Percentiles rank a stretch among this genome's conserved stretches.
Evolutionary conservation across 2,329 filamentous ascomycete genomes (phyloP).

Genomic region (Diaporthe helianthi): DNA sequence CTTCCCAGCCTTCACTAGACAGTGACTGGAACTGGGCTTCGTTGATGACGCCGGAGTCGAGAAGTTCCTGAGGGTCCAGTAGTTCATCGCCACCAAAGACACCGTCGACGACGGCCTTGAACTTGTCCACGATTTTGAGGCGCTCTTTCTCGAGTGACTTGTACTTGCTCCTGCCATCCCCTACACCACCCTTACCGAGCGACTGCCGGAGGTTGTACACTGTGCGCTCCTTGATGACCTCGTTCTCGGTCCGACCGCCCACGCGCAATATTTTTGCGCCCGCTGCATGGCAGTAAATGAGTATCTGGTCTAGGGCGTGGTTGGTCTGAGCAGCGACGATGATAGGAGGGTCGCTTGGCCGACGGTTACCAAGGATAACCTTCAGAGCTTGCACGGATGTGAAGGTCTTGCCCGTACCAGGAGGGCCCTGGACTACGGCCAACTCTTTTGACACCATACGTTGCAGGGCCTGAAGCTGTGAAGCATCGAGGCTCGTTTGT

Average conservation of each 20-base stretch:
- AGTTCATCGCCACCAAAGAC: slow-evolving; percentile 49
- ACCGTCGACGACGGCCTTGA: slow-evolving; percentile 51
- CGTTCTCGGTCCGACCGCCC: slow-evolving; percentile 73
- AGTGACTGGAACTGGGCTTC: slow-evolving; percentile 69
- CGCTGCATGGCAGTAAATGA: slow-evolving; percentile 63
- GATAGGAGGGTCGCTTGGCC: slow-evolving; percentile 67
- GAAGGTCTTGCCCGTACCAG: slow-evolving; percentile 78
- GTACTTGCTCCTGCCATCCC: slow-evolving; percentile 38
- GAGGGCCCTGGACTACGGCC: slow-evolving; percentile 84
- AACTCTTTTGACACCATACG: slow-evolving; percentile 75
- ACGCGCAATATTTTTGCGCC: slow-evolving; percentile 64
- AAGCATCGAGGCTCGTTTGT: slow-evolving; percentile 65
- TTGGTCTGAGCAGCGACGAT: slow-evolving; percentile 89
- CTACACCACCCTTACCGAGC: slow-evolving; percentile 34
- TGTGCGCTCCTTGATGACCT: slow-evolving; percentile 69
- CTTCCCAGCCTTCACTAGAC: slow-evolving; percentile 51
- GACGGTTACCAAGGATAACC: slow-evolving; percentile 67
- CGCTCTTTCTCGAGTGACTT: slow-evolving; percentile 41
- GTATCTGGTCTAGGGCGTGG: slow-evolving; percentile 84
- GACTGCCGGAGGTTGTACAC: slow-evolving; percentile 65
- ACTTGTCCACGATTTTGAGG: slow-evolving; percentile 41
- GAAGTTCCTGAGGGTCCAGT: slow-evolving; percentile 62
- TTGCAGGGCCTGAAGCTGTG: slow-evolving; percentile 72
- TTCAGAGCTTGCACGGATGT: slow-evolving; percentile 77
- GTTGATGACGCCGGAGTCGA: slow-evolving; percentile 64